Evolutionary conservation across 169 alveolate genomes (phyloP), one percentile per base, ranked within the genome.

Genomic region (Plasmodium falciparum): DNA sequence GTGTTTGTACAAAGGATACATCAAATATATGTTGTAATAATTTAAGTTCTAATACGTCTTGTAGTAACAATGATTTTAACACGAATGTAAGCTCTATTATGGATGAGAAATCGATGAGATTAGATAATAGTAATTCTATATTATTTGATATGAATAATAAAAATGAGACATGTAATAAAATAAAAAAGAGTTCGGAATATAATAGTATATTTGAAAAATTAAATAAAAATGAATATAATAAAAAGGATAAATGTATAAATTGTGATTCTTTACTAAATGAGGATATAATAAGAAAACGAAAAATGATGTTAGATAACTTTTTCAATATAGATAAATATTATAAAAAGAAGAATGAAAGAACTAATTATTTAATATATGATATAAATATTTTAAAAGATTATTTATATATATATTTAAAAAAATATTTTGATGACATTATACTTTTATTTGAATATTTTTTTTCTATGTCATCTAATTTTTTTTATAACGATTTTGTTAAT

Each of bases 321-420:
- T 47, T 39, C 65, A 2, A 83, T 62, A 3, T 69, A 43, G 20
- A 83, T 50, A 56, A 17, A 12, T 63, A 83, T 83, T 83, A 83
- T 63, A 83, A 83, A 69, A 52, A 63, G 11, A 83, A 83, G 33
- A 8, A 17, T 8, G n/a, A 39, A 56, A 69, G 33, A 50, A 33
- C 56, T 4, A 83, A 83, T 72, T 83, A 83, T 62, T 62, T 69
- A 29, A 26, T 73, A 12, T 83, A 83, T 13, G 91, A 83, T 15
- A 20, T 83, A 47, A 67, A 45, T 49, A 83, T 83, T 67, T 83
- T 83, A 72, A 83, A 83, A 67, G 91, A 83, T n/a, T 83, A 83
- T 62, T 24, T 83, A 33, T 69, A 62, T 39, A 49, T 39, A 49
- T 83, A 83, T 58, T 70, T 83, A 50, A 83, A 69, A 24, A 83